These are phyloP conservation scores for Claviceps africana DNA, from an alignment of 2,329 filamentous ascomycete species.

Conservation along the genomic window DNA sequence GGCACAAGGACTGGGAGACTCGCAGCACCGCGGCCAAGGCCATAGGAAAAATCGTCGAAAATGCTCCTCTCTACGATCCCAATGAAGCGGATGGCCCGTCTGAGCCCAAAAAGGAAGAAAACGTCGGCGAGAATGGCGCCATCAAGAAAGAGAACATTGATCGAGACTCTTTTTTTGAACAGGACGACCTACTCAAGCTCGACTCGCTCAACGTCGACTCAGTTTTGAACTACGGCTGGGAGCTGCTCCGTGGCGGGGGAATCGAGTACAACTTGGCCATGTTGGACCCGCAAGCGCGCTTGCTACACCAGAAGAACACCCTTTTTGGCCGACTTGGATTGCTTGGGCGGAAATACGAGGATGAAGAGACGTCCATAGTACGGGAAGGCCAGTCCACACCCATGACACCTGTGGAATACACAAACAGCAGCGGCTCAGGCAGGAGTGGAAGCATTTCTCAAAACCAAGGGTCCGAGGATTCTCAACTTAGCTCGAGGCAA, in stretches of 20 bases:
- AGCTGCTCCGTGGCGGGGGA: slow-evolving; percentile 70
- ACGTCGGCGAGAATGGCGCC: slow-evolving; percentile 20
- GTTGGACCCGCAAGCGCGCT: slow-evolving; percentile 65
- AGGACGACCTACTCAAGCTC: slow-evolving; percentile 55
- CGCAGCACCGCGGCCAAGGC: slow-evolving; percentile 86
- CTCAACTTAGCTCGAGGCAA: slow-evolving; percentile 76
- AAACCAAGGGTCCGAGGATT: slow-evolving; percentile 42
- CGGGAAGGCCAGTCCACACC: slow-evolving; percentile 31
- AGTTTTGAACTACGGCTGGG: slow-evolving; percentile 71
- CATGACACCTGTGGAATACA: slow-evolving; percentile 30
- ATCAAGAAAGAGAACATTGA: slow-evolving; percentile 51
- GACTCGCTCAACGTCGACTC: slow-evolving; percentile 62
- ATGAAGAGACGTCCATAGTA: slow-evolving; percentile 55
- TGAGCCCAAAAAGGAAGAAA: slow-evolving; percentile 27
- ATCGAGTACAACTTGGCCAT: slow-evolving; percentile 74
- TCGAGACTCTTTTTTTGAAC: slow-evolving; percentile 25
- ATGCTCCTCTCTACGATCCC: slow-evolving; percentile 78
- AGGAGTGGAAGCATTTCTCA: slow-evolving; percentile 25
- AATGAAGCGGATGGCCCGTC: slow-evolving; percentile 54
- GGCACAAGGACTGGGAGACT: slow-evolving; percentile 95
- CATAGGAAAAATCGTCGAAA: slow-evolving; percentile 82
- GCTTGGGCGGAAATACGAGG: slow-evolving; percentile 69
- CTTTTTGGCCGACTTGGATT: slow-evolving; percentile 70
- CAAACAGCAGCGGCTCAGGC: slow-evolving; percentile 18
- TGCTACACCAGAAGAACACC: slow-evolving; percentile 82